A percentile compares a stretch with the other conserved stretches of the same genome.
phyloP scores from a whole-genome alignment of 495 filamentous ascomycete genomes.

The Podospora fimiseda region DNA sequence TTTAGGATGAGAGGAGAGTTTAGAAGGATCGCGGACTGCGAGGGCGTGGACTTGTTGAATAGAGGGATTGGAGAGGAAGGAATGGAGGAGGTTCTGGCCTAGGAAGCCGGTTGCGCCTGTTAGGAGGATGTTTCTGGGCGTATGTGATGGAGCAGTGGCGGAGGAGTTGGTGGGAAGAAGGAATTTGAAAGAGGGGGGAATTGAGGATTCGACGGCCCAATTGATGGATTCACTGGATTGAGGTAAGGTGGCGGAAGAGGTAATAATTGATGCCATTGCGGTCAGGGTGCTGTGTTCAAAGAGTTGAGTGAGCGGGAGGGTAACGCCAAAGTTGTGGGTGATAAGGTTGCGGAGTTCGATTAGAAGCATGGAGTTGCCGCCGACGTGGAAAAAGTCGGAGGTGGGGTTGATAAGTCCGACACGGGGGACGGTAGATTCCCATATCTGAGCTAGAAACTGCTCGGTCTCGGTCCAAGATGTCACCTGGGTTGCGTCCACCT shows the following conservation, averaged over 20 bases:
- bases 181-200: neutral
- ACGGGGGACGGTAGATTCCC: no score
- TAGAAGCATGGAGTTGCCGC: constrained; percentile 33
- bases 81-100: neutral
- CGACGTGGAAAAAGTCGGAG: constrained; percentile 36
- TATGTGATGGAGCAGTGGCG: neutral
- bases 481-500: no score
- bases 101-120: neutral
- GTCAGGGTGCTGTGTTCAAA: constrained; percentile 8
- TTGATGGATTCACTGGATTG: neutral
- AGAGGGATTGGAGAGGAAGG: neutral
- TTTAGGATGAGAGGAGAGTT: neutral
- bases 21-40: neutral
- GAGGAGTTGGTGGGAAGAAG: neutral
- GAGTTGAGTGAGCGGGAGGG: constrained; percentile 16
- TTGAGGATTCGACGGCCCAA: neutral
- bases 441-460: no score
- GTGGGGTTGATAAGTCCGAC: no score
- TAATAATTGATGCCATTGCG: neutral
- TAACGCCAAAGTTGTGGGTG: constrained; percentile 6
- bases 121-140: neutral
- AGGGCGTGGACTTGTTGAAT: neutral
- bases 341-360: constrained; percentile 24
- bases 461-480: no score
- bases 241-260: neutral